These are phyloP conservation scores for Fusarium tuaranense DNA, from an alignment of 2,329 filamentous ascomycete genomes.

Conservation along the genomic window DNA sequence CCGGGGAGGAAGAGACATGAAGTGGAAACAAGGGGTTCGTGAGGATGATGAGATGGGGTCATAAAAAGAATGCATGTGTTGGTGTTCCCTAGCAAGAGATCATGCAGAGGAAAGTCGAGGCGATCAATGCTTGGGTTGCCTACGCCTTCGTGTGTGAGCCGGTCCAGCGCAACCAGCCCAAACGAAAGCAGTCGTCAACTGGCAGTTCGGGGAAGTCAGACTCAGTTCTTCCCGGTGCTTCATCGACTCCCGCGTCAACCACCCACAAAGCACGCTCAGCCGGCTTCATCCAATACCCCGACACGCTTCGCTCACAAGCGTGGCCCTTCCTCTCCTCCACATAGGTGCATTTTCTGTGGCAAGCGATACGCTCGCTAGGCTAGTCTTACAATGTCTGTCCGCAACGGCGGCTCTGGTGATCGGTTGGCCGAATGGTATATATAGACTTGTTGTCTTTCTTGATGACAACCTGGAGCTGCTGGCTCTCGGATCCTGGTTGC, in stretches of 20 bases:
- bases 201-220: not conserved
- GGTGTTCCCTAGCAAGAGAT: not conserved
- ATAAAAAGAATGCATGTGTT: too few species aligned
- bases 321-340: not conserved
- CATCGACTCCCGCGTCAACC: not conserved
- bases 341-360: too few species aligned
- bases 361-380: too few species aligned
- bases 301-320: not conserved
- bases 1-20: slow-evolving; percentile 61
- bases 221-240: not conserved
- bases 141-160: not conserved
- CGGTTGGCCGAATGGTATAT: too few species aligned
- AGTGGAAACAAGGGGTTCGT: not conserved
- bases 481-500: too few species aligned
- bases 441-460: too few species aligned
- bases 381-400: too few species aligned
- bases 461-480: too few species aligned
- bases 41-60: not conserved
- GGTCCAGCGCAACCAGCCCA: not conserved
- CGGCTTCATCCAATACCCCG: not conserved
- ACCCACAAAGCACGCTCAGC: not conserved
- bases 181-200: not conserved
- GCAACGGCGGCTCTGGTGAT: too few species aligned
- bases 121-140: not conserved
- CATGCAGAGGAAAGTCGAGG: not conserved